Percentiles rank a stretch among this genome's conserved stretches.
Conservation (phyloP, 202 grass and related monocot species). For the Dendrocalamus latiflorus region DNA sequence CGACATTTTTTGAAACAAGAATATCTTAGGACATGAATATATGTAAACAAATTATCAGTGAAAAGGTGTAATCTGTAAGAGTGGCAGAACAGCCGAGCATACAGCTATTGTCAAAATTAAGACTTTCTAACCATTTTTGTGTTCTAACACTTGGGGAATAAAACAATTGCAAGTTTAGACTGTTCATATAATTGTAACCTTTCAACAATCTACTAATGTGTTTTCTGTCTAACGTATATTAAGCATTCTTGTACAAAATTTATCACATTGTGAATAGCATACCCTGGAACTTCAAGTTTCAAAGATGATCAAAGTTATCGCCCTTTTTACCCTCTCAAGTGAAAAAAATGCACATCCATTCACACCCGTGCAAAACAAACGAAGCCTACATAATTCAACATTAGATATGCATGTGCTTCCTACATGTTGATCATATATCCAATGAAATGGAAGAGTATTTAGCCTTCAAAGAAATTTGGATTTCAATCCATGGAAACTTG, state of each 20-base stretch:
- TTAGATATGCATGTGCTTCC: neutral
- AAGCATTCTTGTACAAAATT: neutral
- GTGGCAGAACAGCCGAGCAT: neutral
- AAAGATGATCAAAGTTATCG: neutral
- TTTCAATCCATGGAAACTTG: neutral
- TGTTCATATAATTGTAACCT: neutral
- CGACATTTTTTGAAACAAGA: neutral
- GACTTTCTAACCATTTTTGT: neutral
- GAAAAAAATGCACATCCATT: neutral
- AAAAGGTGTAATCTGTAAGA: neutral
- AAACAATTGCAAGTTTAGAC: neutral
- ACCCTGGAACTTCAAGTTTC: neutral
- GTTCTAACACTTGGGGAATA: neutral
- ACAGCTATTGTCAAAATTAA: neutral
- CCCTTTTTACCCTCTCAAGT: neutral
- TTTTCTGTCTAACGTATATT: neutral
- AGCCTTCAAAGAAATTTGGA: neutral
- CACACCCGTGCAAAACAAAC: neutral
- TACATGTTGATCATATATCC: neutral
- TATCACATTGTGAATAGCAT: neutral
- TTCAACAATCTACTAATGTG: neutral
- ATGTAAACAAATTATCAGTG: neutral
- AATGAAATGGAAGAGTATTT: neutral
- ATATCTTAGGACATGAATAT: neutral
- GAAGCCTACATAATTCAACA: neutral